A percentile compares a stretch with the other conserved stretches of the same genome.
phyloP scores from a whole-genome alignment of 805 yeast genomes.

The Wickerhamomyces alni region DNA sequence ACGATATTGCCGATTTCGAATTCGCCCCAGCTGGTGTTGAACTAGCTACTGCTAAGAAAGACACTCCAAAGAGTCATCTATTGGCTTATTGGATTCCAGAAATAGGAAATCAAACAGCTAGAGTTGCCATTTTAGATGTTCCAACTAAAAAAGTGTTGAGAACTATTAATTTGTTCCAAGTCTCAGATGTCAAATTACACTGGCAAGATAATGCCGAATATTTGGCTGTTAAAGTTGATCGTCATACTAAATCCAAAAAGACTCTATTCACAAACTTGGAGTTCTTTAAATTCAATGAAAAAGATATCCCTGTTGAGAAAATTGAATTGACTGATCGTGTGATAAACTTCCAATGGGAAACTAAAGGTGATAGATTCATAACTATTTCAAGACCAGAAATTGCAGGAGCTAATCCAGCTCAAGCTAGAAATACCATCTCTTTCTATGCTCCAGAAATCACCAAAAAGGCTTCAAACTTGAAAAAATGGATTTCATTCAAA shows the following conservation, averaged over 20 bases:
- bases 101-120: constrained; percentile 83
- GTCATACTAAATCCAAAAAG: constrained; percentile 94
- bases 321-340: constrained; percentile 89
- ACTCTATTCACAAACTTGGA: constrained; percentile 87
- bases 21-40: constrained; percentile 89
- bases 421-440: constrained; percentile 57
- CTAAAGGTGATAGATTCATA: constrained; percentile 81
- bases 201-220: constrained; percentile 89
- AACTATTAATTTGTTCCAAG: constrained; percentile 92
- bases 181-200: constrained; percentile 79
- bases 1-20: constrained; percentile 84
- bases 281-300: constrained; percentile 81
- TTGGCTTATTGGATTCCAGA: constrained; percentile 98
- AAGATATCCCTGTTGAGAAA: constrained; percentile 90
- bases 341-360: constrained; percentile 92
- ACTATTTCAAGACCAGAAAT: constrained; percentile 59
- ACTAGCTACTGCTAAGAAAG: constrained; percentile 49
- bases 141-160: constrained; percentile 80
- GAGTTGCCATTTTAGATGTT: constrained; percentile 84
- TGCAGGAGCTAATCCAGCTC: constrained; percentile 50
- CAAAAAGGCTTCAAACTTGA: constrained; percentile 38
- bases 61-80: constrained; percentile 53
- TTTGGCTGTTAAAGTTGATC: constrained; percentile 91
- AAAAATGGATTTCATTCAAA: constrained; percentile 55
- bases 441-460: constrained; percentile 78